phyloP scores from a whole-genome alignment of 164 flowering plant species.

The Warburgia ugandensis region DNA sequence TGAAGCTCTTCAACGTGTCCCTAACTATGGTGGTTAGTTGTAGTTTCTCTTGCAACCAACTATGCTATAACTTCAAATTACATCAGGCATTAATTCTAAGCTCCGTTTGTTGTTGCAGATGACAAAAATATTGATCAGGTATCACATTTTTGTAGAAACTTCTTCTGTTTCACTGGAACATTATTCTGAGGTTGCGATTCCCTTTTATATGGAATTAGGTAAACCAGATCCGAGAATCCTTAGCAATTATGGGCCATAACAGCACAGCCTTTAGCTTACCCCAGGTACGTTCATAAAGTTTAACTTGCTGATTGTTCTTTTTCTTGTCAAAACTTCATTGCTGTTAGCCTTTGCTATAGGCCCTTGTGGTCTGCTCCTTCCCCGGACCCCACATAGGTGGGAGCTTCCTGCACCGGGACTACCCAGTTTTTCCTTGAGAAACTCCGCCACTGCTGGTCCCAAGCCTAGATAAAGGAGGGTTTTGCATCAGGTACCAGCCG shows the following conservation, averaged over 20 bases:
- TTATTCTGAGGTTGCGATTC: conserved; percentile 4
- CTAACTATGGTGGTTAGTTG: conserved; percentile 72
- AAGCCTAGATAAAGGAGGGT: too few species aligned
- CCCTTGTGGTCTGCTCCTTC: too few species aligned
- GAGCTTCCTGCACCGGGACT: too few species aligned
- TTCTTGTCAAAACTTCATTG: too few species aligned
- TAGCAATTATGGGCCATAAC: conserved; percentile 95
- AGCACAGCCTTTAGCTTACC: conserved; percentile 99
- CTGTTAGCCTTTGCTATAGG: too few species aligned
- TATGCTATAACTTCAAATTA: too few species aligned
- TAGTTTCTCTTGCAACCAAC: neutral
- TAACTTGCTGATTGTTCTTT: too few species aligned
- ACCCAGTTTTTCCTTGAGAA: too few species aligned
- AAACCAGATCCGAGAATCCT: conserved; percentile 91
- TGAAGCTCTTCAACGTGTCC: conserved; percentile 85
- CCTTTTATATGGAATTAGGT: conserved; percentile 43
- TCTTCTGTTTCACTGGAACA: conserved; percentile 3
- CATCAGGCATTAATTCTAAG: conserved; percentile 18
- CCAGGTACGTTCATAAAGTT: too few species aligned
- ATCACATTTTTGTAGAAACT: conserved; percentile 3
- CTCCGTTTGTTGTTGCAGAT: conserved; percentile 48
- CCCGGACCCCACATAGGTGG: too few species aligned
- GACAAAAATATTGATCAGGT: conserved; percentile 80
- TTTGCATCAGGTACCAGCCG: too few species aligned
- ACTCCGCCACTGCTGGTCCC: too few species aligned